Base-by-base conservation (phyloP, 2,329 filamentous ascomycete genomes). In the Fusarium hainanense region DNA sequence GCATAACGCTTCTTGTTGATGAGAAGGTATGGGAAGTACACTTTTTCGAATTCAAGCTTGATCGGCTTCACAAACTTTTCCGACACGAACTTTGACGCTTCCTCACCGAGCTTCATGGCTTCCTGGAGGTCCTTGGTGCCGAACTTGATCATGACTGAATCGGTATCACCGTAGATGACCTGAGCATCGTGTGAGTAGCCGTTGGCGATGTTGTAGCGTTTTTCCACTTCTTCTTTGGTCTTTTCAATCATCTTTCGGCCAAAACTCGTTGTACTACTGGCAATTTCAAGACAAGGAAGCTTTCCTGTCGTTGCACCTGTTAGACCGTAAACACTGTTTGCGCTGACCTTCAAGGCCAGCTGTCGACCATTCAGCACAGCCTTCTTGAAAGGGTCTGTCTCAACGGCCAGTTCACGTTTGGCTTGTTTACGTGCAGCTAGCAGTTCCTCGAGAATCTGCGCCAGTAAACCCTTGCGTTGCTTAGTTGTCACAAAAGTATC, bases 1-100 rank as follows among this genome's bases (percentile, higher is more conserved):
- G 96, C 96, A 76, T 99, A 99, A 69, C 96, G 92, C 85, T 99
- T 99, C 85, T 99, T 99, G 89, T 99, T 99, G 89, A 99, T 99
- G 54, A 99, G 87, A 34, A 99, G 86, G 78, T 99, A 99, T 1
- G 96, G 96, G 79, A 92, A 99, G 82, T 99, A 99, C 2, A 99
- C 95, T 82, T 99, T 99, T 80, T 99, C 96, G 81, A 99, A 99
- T 80, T 99, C 96, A 32, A 99, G 88, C 83, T 98, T 99, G 86
- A 99, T 99, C 6, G 96, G 96, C 77, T 96, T 97, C 79, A 94
- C 84, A 78, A 99, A 99, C 79, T 98, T 97, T 47, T 88, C 87
- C 7, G 96, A 98, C 42, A 99, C 96, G 73, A 85, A 97, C 21
- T 90, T 86, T 1, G 96, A 92, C 13, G 96, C 96, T 79, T 99